Evolutionary conservation across 2,329 filamentous ascomycete species (phyloP), one percentile per base, ranked within the genome.

Genomic region (Akanthomyces muscarius): DNA sequence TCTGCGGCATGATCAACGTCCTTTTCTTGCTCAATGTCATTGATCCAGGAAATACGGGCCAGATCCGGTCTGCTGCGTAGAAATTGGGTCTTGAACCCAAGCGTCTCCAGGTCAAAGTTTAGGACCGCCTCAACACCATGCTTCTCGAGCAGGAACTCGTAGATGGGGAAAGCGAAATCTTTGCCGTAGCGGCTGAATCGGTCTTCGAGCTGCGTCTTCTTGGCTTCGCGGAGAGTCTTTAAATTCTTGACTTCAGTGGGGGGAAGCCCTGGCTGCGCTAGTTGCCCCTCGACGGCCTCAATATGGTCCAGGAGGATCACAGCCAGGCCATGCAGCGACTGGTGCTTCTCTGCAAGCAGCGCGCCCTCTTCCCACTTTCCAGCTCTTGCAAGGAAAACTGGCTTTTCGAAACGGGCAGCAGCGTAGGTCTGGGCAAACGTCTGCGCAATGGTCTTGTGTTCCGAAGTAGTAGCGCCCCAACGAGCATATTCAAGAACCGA

Each of bases 41-140:
- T 96, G 77, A 99, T 96, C 95, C 95, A 99, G 55, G 89, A 88
- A 51, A 99, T 82, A 69, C 91, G 91, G 33, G 89, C 88, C 65
- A 92, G 86, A 65, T 87, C 83, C 0, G 87, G 84, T 66, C 87
- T 85, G 62, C 85, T 87, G 48, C 90, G 86, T 54, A 99, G 81
- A 70, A 92, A 99, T 58, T 82, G 81, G 0, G 92, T 96, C 62
- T 96, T 84, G 70, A 87, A 89, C n/a, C 78, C 78, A 57, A 84
- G 77, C 67, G 87, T 86, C 69, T 93, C 89, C 62, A 86, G 78
- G 30, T 88, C 81, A 64, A 90, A 90, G 69, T 87, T 83, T 60
- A 99, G 81, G 33, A 97, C 81, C 1, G 84, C 81, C 67, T 86
- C 81, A 50, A 90, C 81, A 52, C 89, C 84, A 62, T 85, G 84